Base-by-base conservation (phyloP, 257 asterid genomes). In the Petrea volubilis region DNA sequence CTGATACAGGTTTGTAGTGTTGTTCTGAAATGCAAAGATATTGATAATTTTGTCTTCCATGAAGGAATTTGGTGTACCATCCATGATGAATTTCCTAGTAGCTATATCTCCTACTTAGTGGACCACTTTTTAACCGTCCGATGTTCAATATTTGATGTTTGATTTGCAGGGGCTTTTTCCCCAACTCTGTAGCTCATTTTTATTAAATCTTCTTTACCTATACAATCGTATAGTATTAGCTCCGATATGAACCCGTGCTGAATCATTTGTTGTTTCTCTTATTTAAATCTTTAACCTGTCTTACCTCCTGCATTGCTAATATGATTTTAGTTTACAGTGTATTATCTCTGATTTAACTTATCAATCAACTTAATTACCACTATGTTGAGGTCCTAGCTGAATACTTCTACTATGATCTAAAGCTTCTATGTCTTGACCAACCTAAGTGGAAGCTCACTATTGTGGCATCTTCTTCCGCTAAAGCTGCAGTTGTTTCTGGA, bases 1-100 rank as follows among this genome's bases (percentile, higher is more conserved):
- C 73, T 82, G 62, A 28, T 80, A 72, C 97, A 91, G 97, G 98
- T 91, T 40, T 70, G 89, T 81, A 20, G 29, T 59, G 15, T 52
- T 55, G 25, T 31, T 60, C 59, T 71, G 10, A 36, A 27, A 13
- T 29, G n/a, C n/a, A 59, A 27, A 18, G 28, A 24, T 60, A 50
- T 55, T 55, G 40, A 50, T 33, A 31, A 44, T 59, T 51, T 40
- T 24, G 43, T 75, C 38, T 66, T 47, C 51, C 7, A 41, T 14
- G n/a, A n/a, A n/a, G n/a, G n/a, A n/a, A n/a, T n/a, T n/a, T n/a
- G n/a, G n/a, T n/a, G n/a, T n/a, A n/a, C n/a, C n/a, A 43, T 68
- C 58, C 70, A 50, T 41, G 25, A 10, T 43, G 51, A 23, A 36
- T 46, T 20, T 29, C 63, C 40, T 20, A 18, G 14, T 63, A 60